Base-by-base conservation (phyloP, 139 green algal genomes). In the Microglena sp. region DNA sequence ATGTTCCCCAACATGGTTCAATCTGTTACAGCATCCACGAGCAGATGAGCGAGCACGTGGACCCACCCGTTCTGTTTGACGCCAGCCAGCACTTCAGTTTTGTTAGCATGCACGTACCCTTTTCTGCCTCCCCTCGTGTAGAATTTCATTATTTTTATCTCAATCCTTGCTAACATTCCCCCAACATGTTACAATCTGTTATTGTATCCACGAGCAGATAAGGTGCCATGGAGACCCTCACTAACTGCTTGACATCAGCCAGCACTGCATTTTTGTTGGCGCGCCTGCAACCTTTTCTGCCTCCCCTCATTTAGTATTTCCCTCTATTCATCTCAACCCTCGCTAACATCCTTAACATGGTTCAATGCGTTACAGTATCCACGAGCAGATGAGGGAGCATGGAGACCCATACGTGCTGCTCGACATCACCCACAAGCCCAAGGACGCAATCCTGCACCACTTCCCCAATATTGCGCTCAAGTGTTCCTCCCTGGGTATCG, bases 1-100 rank as follows among this genome's bases (percentile, higher is more conserved):
- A n/a, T n/a, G n/a, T n/a, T n/a, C n/a, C n/a, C n/a, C 5, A 92
- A 98, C 74, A 70, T 98, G 0, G 92, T 98, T 6, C 92, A 92
- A 0, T 80, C 89, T 27, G 76, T 77, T 60, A n/a, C n/a, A n/a
- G n/a, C n/a, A 96, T 97, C 61, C 83, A 93, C 45, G 85, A 93
- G 36, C 77, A 97, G 80, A 87, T 97, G 77, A 71, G 84, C 32
- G 29, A 35, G 7, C 62, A 66, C 26, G 83, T 75, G 21, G 74
- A 88, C 5, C 27, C 55, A 8, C 92, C 95, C 72, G 94, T 99
- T 29, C 79, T 83, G 73, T 83, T 99, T 31, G 94, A 99, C 76
- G 91, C 97, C 70, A 86, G 67, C 35, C 87, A 97, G 78, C 85
- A 90, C n/a, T n/a, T n/a, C n/a, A n/a, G n/a, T n/a, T n/a, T n/a